A percentile compares a stretch with the other conserved stretches of the same genome.
phyloP scores from a whole-genome alignment of 192 early-diverging fungal species.

The Coemansia sp. region DNA sequence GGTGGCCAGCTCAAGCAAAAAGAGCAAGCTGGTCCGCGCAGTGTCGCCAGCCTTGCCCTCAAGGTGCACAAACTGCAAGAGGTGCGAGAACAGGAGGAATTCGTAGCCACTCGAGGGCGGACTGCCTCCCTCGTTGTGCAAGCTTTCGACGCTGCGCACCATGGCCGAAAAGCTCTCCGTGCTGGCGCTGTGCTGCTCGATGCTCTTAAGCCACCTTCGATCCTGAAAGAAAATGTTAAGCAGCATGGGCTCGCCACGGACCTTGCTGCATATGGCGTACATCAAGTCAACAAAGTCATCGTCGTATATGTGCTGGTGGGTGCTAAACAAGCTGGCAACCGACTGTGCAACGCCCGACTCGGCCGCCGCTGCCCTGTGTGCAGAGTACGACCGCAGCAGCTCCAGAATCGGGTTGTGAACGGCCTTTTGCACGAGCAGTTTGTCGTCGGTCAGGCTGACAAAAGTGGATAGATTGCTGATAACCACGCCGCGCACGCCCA shows the following conservation, averaged over 20 bases:
- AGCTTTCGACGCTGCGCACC: constrained; percentile 58
- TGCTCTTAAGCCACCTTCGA: constrained; percentile 46
- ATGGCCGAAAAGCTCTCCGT: constrained; percentile 40
- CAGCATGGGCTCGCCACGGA: constrained; percentile 53
- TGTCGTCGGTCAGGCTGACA: constrained; percentile 84
- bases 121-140: constrained; percentile 24
- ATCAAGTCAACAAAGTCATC: constrained; percentile 49
- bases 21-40: constrained; percentile 81
- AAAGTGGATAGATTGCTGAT: constrained; percentile 78
- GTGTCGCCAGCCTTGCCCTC: constrained; percentile 86
- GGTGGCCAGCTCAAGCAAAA: constrained; percentile 80
- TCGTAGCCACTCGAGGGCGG: constrained; percentile 59
- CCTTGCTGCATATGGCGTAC: constrained; percentile 56
- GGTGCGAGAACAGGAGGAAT: constrained; percentile 87
- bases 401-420: constrained; percentile 85
- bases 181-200: constrained; percentile 44
- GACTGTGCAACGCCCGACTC: constrained; percentile 17
- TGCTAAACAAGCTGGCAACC: constrained; percentile 23
- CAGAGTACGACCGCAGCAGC: constrained; percentile 70
- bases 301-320: constrained; percentile 32
- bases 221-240: constrained; percentile 58
- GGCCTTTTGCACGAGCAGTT: constrained; percentile 87
- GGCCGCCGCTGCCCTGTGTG: constrained; percentile 7
- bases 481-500: constrained; percentile 77
- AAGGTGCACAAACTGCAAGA: constrained; percentile 86